A percentile compares a stretch with the other conserved stretches of the same genome.
Conservation (phyloP, 192 early-diverging fungal species). For the Helicostylum pulchrum region DNA sequence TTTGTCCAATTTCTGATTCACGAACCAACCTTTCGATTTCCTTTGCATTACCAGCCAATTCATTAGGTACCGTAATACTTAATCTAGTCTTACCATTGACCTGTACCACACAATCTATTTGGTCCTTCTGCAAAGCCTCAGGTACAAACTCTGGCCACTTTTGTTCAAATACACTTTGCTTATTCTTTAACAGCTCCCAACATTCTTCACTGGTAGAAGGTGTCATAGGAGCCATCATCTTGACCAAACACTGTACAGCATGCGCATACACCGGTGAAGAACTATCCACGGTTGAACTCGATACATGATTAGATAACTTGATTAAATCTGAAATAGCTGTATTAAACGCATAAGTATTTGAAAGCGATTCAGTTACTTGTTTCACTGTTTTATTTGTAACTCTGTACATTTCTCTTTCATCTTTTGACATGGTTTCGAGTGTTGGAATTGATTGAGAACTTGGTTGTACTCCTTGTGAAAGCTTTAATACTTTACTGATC, state of each 20-base stretch:
- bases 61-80: slow-evolving; percentile 46
- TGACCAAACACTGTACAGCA: slow-evolving; percentile 53
- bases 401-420: slow-evolving; percentile 52
- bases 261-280: slow-evolving; percentile 51
- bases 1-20: slow-evolving; percentile 40
- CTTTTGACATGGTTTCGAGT: slow-evolving; percentile 37
- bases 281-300: background rate
- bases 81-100: slow-evolving; percentile 81
- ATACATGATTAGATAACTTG: slow-evolving; percentile 60
- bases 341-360: slow-evolving; percentile 55
- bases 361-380: slow-evolving; percentile 50
- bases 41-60: slow-evolving; percentile 31
- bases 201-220: slow-evolving; percentile 74
- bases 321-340: slow-evolving; percentile 83
- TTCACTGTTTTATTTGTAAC: slow-evolving; percentile 50
- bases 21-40: slow-evolving; percentile 44
- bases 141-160: slow-evolving; percentile 56
- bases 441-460: background rate
- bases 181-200: slow-evolving; percentile 49
- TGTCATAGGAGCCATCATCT: slow-evolving; percentile 72
- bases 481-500: slow-evolving; percentile 54
- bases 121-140: slow-evolving; percentile 46
- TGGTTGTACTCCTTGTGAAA: slow-evolving; percentile 10
- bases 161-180: slow-evolving; percentile 51
- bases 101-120: slow-evolving; percentile 52